These are phyloP conservation scores for Candida rishiriensis DNA, from an alignment of 805 yeast species.

Conservation along the genomic window DNA sequence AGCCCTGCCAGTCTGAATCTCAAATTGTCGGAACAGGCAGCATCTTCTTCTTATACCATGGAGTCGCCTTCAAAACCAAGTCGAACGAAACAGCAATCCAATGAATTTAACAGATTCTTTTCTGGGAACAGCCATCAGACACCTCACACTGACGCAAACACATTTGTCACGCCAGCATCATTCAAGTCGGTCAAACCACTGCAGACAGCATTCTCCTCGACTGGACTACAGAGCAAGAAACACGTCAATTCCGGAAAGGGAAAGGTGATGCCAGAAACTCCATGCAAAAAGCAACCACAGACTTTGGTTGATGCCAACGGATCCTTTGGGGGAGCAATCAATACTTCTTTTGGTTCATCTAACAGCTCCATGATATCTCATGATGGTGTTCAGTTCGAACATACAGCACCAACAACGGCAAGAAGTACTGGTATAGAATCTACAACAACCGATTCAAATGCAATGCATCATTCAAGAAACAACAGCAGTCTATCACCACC, in stretches of 20 bases:
- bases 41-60: conserved; percentile 3
- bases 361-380: conserved; percentile 7
- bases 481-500: not conserved
- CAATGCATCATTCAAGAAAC: not conserved
- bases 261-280: conserved; percentile 56
- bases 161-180: conserved; percentile 45
- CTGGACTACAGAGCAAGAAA: conserved; percentile 67
- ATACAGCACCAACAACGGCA: conserved; percentile 1
- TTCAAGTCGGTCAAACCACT: conserved; percentile 76
- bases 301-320: conserved; percentile 25
- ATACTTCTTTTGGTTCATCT: conserved; percentile 17
- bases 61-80: conserved; percentile 20
- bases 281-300: conserved; percentile 46
- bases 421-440: not conserved
- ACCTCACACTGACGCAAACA: conserved; percentile 7
- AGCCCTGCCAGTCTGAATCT: conserved; percentile 12
- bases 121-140: conserved; percentile 2
- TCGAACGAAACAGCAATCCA: conserved; percentile 1
- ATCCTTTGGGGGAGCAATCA: conserved; percentile 17
- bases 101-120: not conserved
- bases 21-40: not conserved
- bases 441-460: not conserved
- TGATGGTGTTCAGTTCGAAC: not conserved
- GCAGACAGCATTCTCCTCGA: conserved; percentile 75
- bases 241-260: conserved; percentile 34